These are phyloP conservation scores for Pelargonium citronellum DNA, from an alignment of 441 rosid genomes.

Conservation along the genomic window DNA sequence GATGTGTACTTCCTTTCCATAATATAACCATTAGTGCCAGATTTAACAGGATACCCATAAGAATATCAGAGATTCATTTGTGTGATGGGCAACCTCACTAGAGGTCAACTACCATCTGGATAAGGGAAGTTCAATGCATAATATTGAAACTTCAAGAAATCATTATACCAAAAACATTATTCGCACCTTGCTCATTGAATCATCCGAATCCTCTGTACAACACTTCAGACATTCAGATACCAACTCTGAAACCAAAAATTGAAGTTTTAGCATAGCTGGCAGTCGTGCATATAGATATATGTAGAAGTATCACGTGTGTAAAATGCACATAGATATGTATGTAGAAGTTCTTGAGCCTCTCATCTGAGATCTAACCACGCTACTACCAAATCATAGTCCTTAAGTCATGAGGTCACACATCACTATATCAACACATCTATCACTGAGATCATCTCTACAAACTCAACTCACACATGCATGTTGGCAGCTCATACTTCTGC, in stretches of 20 bases:
- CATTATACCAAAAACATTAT: background rate
- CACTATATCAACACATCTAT: too few relatives aligned
- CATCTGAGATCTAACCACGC: too few relatives aligned
- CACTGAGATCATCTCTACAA: too few relatives aligned
- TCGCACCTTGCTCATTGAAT: constrained; percentile 71
- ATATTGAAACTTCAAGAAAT: background rate
- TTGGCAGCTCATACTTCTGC: too few relatives aligned
- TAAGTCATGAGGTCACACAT: too few relatives aligned
- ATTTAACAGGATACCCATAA: background rate
- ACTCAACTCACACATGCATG: too few relatives aligned
- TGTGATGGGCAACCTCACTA: background rate
- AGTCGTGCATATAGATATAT: background rate
- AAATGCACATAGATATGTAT: background rate
- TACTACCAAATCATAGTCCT: too few relatives aligned
- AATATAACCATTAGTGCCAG: background rate
- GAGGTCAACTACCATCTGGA: background rate
- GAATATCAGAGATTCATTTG: background rate
- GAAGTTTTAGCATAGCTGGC: background rate
- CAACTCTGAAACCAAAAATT: constrained; percentile 54
- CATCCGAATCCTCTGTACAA: constrained; percentile 88
- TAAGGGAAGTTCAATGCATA: background rate
- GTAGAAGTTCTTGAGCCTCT: too few relatives aligned
- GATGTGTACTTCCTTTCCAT: background rate
- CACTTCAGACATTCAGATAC: constrained; percentile 90
- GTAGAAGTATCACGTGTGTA: background rate